Evolutionary conservation across 768 basidiomycete species (phyloP), one percentile per base, ranked within the genome.

Genomic region (Russula olivacea): DNA sequence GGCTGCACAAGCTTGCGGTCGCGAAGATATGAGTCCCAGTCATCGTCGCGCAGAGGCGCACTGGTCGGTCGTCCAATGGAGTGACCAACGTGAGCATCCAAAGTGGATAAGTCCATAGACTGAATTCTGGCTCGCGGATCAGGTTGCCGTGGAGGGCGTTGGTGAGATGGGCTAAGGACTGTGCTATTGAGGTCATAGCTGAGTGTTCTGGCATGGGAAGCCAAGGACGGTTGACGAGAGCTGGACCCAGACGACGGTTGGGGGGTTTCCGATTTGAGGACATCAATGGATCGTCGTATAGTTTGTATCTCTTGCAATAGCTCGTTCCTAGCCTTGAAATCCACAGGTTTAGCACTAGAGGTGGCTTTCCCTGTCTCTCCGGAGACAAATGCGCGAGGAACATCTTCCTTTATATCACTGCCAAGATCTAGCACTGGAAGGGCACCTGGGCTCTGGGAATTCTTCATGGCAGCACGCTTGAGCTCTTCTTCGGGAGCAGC

Each of bases 1-100:
- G 92, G 91, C 69, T 91, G 89, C 64, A 94, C 74, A 17, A 97
- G 78, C 71, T 88, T 91, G 59, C 93, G 83, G 55, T 95, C 91
- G 50, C 84, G 85, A 54, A 93, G 81, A 72, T 97, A 96, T 49
- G 81, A 75, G 65, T 95, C 89, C 93, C 93, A 97, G 66, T 89
- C 86, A n/a, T 83, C 79, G 48, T 89, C 84, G 54, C 81, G 82
- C 45, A 89, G 74, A n/a, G 89, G 88, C 6, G 79, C 86, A 68
- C 88, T 90, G 0, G 83, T 86, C 17, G 90, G 88, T 43, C 89
- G 80, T 59, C 80, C 79, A 58, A 88, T 84, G 1, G 84, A 77
- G 58, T 81, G 80, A 15, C 81, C 81, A 17, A 80, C 68, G 36
- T 71, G 61, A 25, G 76, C 69, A 55, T 77, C 72, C 47, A 83